A percentile compares a stretch with the other conserved stretches of the same genome.
These are phyloP conservation scores for Xylaria venustula DNA, from an alignment of 495 filamentous ascomycete species.

Conservation along the genomic window DNA sequence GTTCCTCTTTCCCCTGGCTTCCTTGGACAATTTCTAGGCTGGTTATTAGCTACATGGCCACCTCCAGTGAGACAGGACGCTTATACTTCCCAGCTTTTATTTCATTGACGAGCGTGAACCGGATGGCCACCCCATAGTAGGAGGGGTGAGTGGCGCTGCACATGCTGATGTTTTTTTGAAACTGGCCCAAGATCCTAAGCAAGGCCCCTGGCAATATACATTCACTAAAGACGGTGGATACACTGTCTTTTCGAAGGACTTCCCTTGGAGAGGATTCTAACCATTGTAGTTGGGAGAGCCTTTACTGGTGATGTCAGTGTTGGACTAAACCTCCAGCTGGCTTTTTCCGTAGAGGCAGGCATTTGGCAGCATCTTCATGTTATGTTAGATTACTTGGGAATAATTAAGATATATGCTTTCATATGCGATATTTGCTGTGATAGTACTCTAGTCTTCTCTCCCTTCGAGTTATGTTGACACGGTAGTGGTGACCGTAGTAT, in stretches of 20 bases:
- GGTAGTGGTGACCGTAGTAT: too few species aligned
- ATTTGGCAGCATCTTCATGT: too few species aligned
- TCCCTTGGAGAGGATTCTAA: neutral
- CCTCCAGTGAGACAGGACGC: neutral
- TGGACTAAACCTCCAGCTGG: too few species aligned
- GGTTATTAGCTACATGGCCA: too few species aligned
- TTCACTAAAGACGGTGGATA: conserved; percentile 43
- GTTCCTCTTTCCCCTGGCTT: conserved; percentile 5
- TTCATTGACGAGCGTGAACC: conserved; percentile 40
- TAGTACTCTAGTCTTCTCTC: too few species aligned
- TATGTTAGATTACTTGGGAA: too few species aligned
- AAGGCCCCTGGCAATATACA: conserved; percentile 38
- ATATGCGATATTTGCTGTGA: too few species aligned
- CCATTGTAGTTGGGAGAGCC: neutral
- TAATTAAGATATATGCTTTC: too few species aligned
- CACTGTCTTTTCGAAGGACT: conserved; percentile 17
- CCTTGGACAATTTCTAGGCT: too few species aligned
- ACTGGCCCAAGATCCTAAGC: conserved; percentile 26
- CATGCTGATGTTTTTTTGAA: conserved; percentile 35
- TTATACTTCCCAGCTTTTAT: conserved; percentile 33
- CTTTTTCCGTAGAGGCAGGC: too few species aligned
- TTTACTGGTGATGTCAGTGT: too few species aligned
- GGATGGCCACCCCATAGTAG: conserved; percentile 27
- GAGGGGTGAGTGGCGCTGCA: conserved; percentile 27
- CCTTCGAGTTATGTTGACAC: too few species aligned